Evolutionary conservation across 2,329 filamentous ascomycete genomes (phyloP), one percentile per base, ranked within the genome.

Genomic region (Colletotrichum musae): DNA sequence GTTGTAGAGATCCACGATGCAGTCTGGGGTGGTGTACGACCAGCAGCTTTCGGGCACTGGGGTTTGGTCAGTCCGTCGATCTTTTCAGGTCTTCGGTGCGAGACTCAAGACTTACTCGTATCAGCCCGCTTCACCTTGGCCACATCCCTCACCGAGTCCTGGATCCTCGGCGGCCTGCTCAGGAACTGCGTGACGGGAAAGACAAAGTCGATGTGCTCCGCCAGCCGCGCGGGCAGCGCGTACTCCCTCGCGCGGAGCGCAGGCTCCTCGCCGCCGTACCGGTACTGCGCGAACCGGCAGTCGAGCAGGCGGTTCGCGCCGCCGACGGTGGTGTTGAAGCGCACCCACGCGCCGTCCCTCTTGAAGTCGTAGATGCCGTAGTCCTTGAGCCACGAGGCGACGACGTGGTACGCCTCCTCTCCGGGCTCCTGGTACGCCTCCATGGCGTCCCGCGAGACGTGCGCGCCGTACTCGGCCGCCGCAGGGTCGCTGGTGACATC

Each of bases 151-250:
- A 70, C 77, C 62, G 68, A 74, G 18, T 73, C 69, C 41, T 76
- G 75, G 57, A 76, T 77, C 57, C 74, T 80, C 2, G 84, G 84
- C 3, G 79, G 77, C 81, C 48, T 50, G 41, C 4, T 48, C 5
- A 86, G 83, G 65, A 87, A 87, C 77, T 87, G 84, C 65, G 80
- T 77, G 50, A 87, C 74, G 0, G 86, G 85, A 48, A 85, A 81
- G 32, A 87, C 77, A 69, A 87, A 87, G 61, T 79, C 80, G 61
- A 87, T 79, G 64, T 79, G 74, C 2, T 75, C 72, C 2, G 76
- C 72, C 5, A 87, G 76, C 4, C 74, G 70, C 4, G 77, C 77
- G 0, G 86, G 85, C 2, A 87, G 75, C 2, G 78, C 79, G 71
- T 88, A 87, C 18, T 81, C 76, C 12, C 74, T 79, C 4, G 85